Conservation (phyloP, 192 early-diverging fungal species). For the Phlyctochytrium bullatum region DNA sequence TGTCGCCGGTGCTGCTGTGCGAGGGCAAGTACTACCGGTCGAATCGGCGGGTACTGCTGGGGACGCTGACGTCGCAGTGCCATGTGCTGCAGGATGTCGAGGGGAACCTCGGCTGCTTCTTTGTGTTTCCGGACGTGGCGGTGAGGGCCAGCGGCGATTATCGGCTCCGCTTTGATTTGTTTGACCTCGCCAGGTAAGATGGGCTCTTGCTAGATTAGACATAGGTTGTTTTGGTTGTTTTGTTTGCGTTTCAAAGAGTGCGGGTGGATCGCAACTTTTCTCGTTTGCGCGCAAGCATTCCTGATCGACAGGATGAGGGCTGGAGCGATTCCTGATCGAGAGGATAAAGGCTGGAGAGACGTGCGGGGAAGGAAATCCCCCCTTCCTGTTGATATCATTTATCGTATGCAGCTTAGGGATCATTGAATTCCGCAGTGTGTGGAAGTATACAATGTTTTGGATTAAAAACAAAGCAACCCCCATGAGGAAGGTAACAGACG, state of each 20-base stretch:
- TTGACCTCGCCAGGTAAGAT: slow-evolving; percentile 27
- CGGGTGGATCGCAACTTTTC: slow-evolving; percentile 3
- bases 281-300: neutral
- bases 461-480: too few species aligned
- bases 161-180: slow-evolving; percentile 36
- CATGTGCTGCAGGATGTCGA: slow-evolving; percentile 23
- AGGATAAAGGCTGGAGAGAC: too few species aligned
- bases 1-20: too few species aligned
- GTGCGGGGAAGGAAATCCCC: too few species aligned
- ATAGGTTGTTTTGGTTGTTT: neutral
- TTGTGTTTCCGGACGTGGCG: slow-evolving; percentile 38
- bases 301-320: neutral
- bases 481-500: too few species aligned
- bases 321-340: too few species aligned
- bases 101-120: slow-evolving; percentile 29
- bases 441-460: too few species aligned
- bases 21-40: neutral
- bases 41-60: slow-evolving; percentile 28
- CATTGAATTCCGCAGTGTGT: too few species aligned
- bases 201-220: slow-evolving; percentile 1
- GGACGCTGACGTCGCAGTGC: slow-evolving; percentile 28
- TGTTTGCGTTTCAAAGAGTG: slow-evolving; percentile 6
- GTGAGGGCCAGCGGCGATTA: slow-evolving; percentile 33
- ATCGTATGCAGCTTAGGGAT: too few species aligned
- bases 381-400: too few species aligned